phyloP scores from a whole-genome alignment of 2,329 filamentous ascomycete species.

The Botrytis fabae region DNA sequence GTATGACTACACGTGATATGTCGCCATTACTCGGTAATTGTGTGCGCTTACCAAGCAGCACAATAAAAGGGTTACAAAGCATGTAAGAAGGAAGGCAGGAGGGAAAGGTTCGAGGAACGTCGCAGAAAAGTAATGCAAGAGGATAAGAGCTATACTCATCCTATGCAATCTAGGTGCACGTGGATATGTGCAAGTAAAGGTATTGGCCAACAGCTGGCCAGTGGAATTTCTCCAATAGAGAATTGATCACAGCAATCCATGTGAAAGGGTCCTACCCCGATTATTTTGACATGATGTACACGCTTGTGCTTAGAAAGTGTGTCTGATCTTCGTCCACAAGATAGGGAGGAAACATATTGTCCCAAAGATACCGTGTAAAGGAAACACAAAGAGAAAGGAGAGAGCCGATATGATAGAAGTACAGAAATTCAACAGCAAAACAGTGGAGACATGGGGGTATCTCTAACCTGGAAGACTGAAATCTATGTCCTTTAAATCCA shows the following conservation, averaged over 20 bases:
- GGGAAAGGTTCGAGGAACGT: not conserved
- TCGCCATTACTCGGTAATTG: slow-evolving; percentile 28
- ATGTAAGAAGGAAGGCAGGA: not conserved
- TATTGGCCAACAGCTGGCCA: slow-evolving; percentile 6
- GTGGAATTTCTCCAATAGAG: slow-evolving; percentile 8
- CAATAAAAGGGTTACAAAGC: not conserved
- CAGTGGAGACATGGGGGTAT: slow-evolving; percentile 1
- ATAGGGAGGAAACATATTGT: not conserved
- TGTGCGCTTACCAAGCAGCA: slow-evolving; percentile 23
- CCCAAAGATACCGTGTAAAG: not conserved
- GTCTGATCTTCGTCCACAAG: not conserved
- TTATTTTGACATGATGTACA: slow-evolving; percentile 7
- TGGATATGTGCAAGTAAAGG: slow-evolving; percentile 6
- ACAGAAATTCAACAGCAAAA: not conserved
- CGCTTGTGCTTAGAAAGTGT: slow-evolving; percentile 7
- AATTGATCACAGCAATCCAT: slow-evolving; percentile 9
- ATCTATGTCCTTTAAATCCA: slow-evolving; percentile 30
- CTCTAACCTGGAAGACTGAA: slow-evolving; percentile 24
- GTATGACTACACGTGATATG: slow-evolving; percentile 36
- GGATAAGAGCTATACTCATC: slow-evolving; percentile 11
- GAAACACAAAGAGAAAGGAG: not conserved
- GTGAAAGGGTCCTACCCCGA: slow-evolving; percentile 10
- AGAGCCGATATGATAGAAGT: not conserved
- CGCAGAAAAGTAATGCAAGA: slow-evolving; percentile 16
- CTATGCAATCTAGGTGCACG: slow-evolving; percentile 12